Conservation (phyloP, 371 early-diverging fungal genomes). For the Haplosporangium sp. region DNA sequence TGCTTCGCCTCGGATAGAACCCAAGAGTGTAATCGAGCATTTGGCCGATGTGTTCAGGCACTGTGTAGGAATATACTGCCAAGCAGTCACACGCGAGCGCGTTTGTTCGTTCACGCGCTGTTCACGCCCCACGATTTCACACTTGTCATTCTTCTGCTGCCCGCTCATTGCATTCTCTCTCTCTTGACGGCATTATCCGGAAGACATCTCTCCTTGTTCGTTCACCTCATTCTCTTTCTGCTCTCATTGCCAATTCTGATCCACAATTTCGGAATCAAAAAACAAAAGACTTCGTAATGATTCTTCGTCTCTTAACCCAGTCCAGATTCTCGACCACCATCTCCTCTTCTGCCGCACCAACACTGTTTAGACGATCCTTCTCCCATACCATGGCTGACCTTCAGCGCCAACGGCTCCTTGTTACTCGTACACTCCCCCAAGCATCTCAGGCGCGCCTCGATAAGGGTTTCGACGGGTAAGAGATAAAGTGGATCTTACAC, state of each 20-base stretch:
- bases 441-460: slow-evolving; percentile 38
- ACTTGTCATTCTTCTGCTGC: too few species aligned
- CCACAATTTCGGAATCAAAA: neutral
- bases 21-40: too few species aligned
- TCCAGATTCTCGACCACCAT: slow-evolving; percentile 12
- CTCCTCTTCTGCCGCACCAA: slow-evolving; percentile 3
- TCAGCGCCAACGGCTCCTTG: slow-evolving; percentile 35
- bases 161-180: too few species aligned
- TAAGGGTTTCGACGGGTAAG: slow-evolving; percentile 36
- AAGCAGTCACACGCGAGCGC: too few species aligned
- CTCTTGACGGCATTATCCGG: too few species aligned
- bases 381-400: slow-evolving; percentile 28
- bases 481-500: neutral
- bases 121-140: too few species aligned
- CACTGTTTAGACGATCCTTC: slow-evolving; percentile 14
- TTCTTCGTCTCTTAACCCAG: slow-evolving; percentile 12
- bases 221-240: too few species aligned
- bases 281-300: neutral
- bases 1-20: too few species aligned
- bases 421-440: slow-evolving; percentile 44
- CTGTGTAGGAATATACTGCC: too few species aligned
- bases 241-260: neutral
- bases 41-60: too few species aligned
- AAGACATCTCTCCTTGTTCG: too few species aligned
- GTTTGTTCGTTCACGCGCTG: too few species aligned